Evolutionary conservation across 805 yeast species (phyloP).

Genomic region (Lipomyces anomalus): DNA sequence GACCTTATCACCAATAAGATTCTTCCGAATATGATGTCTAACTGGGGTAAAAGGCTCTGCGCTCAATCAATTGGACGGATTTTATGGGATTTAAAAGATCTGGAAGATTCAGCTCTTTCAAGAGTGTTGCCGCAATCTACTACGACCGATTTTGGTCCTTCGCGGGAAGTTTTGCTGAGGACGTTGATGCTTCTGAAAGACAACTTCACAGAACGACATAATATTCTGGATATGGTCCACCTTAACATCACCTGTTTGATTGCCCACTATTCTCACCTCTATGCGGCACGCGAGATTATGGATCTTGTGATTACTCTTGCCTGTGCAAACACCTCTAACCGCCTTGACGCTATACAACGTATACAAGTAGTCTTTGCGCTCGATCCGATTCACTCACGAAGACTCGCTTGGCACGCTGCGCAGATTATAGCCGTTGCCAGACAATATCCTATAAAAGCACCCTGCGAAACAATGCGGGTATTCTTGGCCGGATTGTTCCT

Average conservation of each 20-base stretch:
- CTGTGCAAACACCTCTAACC: conserved; percentile 6
- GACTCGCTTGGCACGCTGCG: conserved; percentile 26
- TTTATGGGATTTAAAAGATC: conserved; percentile 25
- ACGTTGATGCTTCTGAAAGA: conserved; percentile 19
- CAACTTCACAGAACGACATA: conserved; percentile 4
- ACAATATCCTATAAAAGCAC: conserved; percentile 17
- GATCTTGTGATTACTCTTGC: conserved; percentile 15
- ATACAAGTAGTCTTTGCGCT: conserved; percentile 8
- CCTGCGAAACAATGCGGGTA: conserved; percentile 25
- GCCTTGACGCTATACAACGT: conserved; percentile 11
- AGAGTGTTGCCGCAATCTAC: conserved; percentile 11
- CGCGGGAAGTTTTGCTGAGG: conserved; percentile 8
- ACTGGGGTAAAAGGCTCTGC: conserved; percentile 21
- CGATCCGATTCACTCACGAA: conserved; percentile 19
- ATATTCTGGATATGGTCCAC: conserved; percentile 8
- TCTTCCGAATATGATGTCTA: conserved; percentile 5
- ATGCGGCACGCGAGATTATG: conserved; percentile 19
- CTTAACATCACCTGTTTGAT: conserved; percentile 19
- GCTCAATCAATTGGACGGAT: conserved; percentile 25
- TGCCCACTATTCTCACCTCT: conserved; percentile 20
- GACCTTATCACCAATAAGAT: conserved; percentile 5
- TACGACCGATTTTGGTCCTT: conserved; percentile 15
- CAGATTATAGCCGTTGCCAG: conserved; percentile 23
- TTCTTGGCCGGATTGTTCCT: conserved; percentile 25
- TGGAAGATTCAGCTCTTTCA: conserved; percentile 20